A percentile compares a stretch with the other conserved stretches of the same genome.
Conservation (phyloP, 306 rosid species). For the Sechiopsis laciniata region DNA sequence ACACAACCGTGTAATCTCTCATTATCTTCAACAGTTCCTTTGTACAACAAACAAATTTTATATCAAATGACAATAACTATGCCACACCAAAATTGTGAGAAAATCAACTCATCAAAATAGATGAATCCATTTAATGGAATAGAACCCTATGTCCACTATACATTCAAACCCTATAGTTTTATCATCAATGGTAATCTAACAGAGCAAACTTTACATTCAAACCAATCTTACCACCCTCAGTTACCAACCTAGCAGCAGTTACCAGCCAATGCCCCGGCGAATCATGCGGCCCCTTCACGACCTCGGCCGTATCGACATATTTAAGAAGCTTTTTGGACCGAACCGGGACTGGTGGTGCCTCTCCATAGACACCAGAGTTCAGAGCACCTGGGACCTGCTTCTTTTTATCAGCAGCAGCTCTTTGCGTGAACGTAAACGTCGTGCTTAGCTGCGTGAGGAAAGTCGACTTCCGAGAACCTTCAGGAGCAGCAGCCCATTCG, state of each 20-base stretch:
- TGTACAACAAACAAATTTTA: conserved; percentile 14
- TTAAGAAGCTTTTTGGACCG: conserved; percentile 58
- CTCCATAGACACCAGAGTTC: conserved; percentile 81
- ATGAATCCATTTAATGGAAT: background rate
- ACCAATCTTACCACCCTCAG: conserved; percentile 72
- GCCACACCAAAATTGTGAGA: conserved; percentile 20
- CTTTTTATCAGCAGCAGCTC: conserved; percentile 40
- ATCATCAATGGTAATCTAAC: conserved; percentile 69
- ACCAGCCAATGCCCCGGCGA: conserved; percentile 94
- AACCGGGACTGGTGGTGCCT: conserved; percentile 70
- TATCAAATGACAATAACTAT: background rate
- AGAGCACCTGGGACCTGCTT: conserved; percentile 66
- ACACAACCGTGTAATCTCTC: background rate
- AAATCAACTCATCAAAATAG: background rate
- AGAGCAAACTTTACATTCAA: conserved; percentile 80
- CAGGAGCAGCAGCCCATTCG: conserved; percentile 79
- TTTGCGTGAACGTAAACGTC: conserved; percentile 85
- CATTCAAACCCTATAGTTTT: conserved; percentile 8
- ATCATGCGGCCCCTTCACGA: conserved; percentile 80
- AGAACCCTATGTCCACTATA: conserved; percentile 21
- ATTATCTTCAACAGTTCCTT: background rate
- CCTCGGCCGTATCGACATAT: conserved; percentile 76
- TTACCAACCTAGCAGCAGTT: conserved; percentile 75
- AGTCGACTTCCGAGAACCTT: conserved; percentile 58
- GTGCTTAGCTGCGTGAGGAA: conserved; percentile 85